phyloP scores from a whole-genome alignment of 2,329 filamentous ascomycete species.

The Trichoderma harzianum region DNA sequence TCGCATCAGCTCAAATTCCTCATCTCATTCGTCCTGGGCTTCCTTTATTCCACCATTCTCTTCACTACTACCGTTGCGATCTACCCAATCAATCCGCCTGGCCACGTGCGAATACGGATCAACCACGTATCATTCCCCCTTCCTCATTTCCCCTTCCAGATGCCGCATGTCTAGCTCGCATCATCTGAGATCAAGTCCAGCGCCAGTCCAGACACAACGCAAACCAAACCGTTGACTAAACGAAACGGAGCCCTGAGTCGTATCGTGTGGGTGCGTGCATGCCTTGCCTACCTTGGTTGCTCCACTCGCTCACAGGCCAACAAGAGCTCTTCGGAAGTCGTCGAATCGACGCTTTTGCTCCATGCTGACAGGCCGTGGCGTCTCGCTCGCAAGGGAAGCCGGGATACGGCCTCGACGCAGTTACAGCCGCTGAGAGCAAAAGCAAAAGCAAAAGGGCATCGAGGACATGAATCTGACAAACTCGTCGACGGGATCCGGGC shows the following conservation, averaged over 20 bases:
- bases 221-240: neutral
- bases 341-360: neutral
- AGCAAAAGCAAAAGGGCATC: neutral
- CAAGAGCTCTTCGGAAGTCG: neutral
- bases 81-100: neutral
- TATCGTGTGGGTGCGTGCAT: slow-evolving; percentile 4
- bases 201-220: neutral
- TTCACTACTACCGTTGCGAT: neutral
- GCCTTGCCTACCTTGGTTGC: neutral
- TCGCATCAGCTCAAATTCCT: neutral
- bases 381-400: neutral
- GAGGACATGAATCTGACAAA: slow-evolving; percentile 49
- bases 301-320: neutral
- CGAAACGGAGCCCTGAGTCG: neutral
- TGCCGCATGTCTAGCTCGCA: neutral
- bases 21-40: neutral
- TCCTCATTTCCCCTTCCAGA: neutral
- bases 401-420: neutral
- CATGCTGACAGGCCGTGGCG: neutral
- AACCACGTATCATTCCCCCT: neutral
- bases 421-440: neutral
- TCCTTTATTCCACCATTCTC: neutral
- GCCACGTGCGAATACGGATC: slow-evolving; percentile 6
- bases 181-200: slow-evolving; percentile 13
- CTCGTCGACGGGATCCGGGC: slow-evolving; percentile 49